Evolutionary conservation across 192 early-diverging fungal genomes (phyloP).

Genomic region (Allomyces macrogynus): DNA sequence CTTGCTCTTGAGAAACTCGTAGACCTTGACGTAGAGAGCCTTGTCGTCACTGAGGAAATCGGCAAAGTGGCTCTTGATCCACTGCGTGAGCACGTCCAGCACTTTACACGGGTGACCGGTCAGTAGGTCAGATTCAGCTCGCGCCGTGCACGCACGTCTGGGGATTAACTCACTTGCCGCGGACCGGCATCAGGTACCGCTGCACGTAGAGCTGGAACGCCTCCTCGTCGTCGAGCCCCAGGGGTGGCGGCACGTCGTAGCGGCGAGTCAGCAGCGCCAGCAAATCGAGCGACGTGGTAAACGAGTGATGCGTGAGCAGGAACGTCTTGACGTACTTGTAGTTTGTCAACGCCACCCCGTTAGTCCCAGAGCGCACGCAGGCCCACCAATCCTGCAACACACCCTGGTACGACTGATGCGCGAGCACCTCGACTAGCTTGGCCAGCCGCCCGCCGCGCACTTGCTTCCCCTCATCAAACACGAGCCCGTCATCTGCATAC

Average conservation of each 20-base stretch:
- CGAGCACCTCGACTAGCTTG: background rate
- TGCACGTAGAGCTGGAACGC: background rate
- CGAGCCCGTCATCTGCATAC: background rate
- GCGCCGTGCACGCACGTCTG: background rate
- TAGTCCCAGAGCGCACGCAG: background rate
- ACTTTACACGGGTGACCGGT: background rate
- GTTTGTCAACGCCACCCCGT: background rate
- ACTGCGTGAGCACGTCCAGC: background rate
- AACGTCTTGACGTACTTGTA: slow-evolving; percentile 2
- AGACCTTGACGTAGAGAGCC: background rate
- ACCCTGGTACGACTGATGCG: background rate
- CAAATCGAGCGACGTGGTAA: slow-evolving; percentile 3
- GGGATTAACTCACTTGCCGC: background rate
- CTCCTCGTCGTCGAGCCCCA: background rate
- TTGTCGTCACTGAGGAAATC: slow-evolving; percentile 1
- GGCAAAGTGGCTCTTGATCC: slow-evolving; percentile 1
- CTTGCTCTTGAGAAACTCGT: slow-evolving; percentile 1
- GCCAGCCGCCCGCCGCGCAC: background rate
- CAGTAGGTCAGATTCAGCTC: background rate
- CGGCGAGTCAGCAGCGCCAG: background rate
- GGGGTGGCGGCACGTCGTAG: slow-evolving; percentile 1
- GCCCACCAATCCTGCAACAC: background rate
- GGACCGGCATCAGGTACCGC: background rate
- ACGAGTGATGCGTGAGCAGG: slow-evolving; percentile 6
- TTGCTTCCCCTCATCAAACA: background rate